These are phyloP conservation scores for Fusarium sp. DNA, from an alignment of 2,329 filamentous ascomycete species.

Conservation along the genomic window DNA sequence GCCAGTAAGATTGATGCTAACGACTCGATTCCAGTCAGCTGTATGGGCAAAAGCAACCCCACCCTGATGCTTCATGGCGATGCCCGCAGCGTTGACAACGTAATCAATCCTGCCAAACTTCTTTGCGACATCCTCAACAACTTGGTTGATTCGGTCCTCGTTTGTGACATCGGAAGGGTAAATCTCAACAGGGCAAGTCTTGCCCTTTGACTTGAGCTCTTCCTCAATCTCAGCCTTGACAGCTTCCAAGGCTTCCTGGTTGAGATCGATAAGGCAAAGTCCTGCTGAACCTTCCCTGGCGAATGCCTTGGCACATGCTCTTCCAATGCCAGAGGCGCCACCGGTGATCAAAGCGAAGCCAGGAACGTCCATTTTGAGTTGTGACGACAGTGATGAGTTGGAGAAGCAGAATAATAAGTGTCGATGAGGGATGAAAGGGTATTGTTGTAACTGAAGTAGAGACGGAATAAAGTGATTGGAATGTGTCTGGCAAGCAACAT, in stretches of 20 bases:
- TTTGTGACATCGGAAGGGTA: conserved; percentile 47
- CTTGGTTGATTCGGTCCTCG: conserved; percentile 39
- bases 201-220: not conserved
- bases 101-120: conserved; percentile 56
- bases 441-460: not conserved
- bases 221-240: conserved; percentile 40
- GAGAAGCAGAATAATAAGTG: not conserved
- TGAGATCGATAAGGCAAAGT: conserved; percentile 46
- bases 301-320: conserved; percentile 47
- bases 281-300: conserved; percentile 46
- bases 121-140: conserved; percentile 43
- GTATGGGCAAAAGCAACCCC: conserved; percentile 52
- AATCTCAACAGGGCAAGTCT: conserved; percentile 4
- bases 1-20: conserved; percentile 58
- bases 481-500: not conserved
- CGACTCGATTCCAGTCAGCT: conserved; percentile 54
- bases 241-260: conserved; percentile 24
- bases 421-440: not conserved
- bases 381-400: not conserved
- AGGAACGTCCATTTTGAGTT: conserved; percentile 43
- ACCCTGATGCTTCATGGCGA: conserved; percentile 53
- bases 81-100: conserved; percentile 56
- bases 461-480: not conserved
- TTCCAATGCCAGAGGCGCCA: conserved; percentile 49
- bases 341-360: conserved; percentile 49